phyloP scores from a whole-genome alignment of 495 filamentous ascomycete species.

The Bombardia bombarda region DNA sequence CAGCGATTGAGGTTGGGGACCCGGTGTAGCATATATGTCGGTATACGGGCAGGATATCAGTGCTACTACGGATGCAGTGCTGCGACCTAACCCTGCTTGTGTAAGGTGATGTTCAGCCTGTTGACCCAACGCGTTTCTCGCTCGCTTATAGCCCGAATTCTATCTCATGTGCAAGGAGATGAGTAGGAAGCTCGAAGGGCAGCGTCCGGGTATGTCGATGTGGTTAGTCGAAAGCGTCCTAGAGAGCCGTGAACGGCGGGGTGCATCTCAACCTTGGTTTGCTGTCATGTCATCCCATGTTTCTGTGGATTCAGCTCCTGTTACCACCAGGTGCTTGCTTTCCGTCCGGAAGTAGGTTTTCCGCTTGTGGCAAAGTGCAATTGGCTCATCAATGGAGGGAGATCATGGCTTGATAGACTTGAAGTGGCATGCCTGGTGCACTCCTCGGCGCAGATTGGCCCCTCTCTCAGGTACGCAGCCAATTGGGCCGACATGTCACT shows the following conservation, averaged over 20 bases:
- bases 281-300: no score
- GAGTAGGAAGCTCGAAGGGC: no score
- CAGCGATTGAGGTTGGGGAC: slow-evolving; percentile 12
- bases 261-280: no score
- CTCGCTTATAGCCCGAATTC: no score
- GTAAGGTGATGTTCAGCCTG: slow-evolving; percentile 10
- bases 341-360: slow-evolving; percentile 14
- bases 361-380: slow-evolving; percentile 7
- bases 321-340: not conserved
- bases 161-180: no score
- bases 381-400: slow-evolving; percentile 2
- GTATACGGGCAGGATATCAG: slow-evolving; percentile 6
- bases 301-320: not conserved
- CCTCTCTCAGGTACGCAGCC: not conserved
- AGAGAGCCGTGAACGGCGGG: no score
- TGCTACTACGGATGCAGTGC: not conserved
- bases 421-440: slow-evolving; percentile 1
- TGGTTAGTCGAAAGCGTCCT: no score
- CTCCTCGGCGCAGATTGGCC: not conserved
- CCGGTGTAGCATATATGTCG: slow-evolving; percentile 5
- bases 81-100: slow-evolving; percentile 7
- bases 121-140: slow-evolving; percentile 10
- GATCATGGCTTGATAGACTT: slow-evolving; percentile 4
- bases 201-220: no score
- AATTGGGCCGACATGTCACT: slow-evolving; percentile 6